Evolutionary conservation across 1,139 yeast species (phyloP), one percentile per base, ranked within the genome.

Genomic region (Candida tropicalis): DNA sequence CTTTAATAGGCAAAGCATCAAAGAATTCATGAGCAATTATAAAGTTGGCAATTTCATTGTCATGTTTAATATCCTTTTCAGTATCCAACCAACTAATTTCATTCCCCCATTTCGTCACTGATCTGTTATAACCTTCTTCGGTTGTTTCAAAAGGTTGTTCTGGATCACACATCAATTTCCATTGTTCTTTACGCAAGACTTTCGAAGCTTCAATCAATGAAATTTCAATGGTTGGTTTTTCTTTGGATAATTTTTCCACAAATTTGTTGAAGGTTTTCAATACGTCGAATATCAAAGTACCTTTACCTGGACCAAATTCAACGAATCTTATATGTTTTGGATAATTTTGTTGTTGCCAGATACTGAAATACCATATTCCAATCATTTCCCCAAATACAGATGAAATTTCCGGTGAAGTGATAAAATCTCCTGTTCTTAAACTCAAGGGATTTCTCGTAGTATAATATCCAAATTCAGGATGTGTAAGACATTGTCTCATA

Each of bases 301-400:
- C 96, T 54, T 77, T 74, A 4, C 96, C 96, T 0, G 96, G 96
- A 0, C 96, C 96, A 60, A 87, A 81, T 60, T 88, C 96, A n/a
- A 87, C 70, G n/a, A 88, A 56, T 43, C 84, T 69, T 25, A 84
- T 65, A 7, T 58, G 50, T 2, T 50, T 26, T 0, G 90, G 87
- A 33, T 62, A 64, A 2, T 73, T 70, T 54, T 85, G 91, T 3
- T 69, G 63, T 41, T 77, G 56, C 88, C 91, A 87, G 20, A 78
- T 73, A 15, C 77, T 69, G 47, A 69, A 79, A 44, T 75, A 68
- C 90, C 95, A 88, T 8, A 88, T 68, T 0, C 95, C 96, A 43
- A 87, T 75, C 70, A 87, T 79, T 58, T 88, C 96, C 9, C 96
- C 96, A 68, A 88, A 88, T 66, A 87, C 84, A 38, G 88, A 89